phyloP scores from a whole-genome alignment of 2,329 filamentous ascomycete species.

The Parasarocladium wereldwijsianum region DNA sequence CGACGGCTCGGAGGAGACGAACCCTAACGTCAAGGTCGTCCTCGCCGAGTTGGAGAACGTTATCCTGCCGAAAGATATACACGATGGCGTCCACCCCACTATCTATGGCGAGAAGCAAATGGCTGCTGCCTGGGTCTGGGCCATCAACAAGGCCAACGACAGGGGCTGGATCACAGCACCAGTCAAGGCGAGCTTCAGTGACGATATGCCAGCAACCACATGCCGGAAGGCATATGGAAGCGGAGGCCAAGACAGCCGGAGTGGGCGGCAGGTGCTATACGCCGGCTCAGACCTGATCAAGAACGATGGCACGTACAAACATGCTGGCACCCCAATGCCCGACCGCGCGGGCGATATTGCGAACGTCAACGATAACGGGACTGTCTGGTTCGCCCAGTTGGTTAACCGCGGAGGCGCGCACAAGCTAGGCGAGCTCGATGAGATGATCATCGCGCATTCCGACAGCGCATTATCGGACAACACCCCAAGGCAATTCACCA shows the following conservation, averaged over 20 bases:
- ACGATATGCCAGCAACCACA: neutral
- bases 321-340: neutral
- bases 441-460: conserved; percentile 1
- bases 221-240: neutral
- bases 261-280: conserved; percentile 1
- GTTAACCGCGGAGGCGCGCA: conserved; percentile 1
- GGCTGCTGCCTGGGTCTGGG: neutral
- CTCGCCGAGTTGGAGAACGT: conserved; percentile 1
- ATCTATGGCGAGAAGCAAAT: neutral
- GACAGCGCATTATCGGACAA: neutral
- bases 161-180: neutral
- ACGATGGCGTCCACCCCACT: conserved; percentile 1
- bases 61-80: neutral
- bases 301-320: neutral
- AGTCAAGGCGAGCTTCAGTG: neutral
- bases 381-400: conserved; percentile 6
- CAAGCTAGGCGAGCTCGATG: conserved; percentile 4
- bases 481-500: conserved; percentile 1
- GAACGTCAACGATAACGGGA: conserved; percentile 1
- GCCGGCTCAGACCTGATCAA: neutral
- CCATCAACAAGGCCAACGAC: neutral
- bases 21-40: neutral
- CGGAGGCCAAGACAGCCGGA: neutral
- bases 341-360: conserved; percentile 1
- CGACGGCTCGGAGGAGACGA: neutral